These are phyloP conservation scores for Cucurbita moschata DNA, from an alignment of 306 rosid species.

Conservation along the genomic window DNA sequence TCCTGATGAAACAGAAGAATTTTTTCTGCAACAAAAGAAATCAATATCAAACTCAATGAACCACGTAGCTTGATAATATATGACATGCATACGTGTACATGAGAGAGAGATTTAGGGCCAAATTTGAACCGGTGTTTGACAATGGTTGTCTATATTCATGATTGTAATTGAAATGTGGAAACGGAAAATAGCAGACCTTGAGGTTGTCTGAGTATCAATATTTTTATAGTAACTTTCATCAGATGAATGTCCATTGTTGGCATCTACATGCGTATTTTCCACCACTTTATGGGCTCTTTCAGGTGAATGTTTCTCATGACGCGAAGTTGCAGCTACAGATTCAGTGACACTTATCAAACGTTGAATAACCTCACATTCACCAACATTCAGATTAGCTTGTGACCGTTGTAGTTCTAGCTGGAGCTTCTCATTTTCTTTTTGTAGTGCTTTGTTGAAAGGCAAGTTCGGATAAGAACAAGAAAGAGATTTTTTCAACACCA, in stretches of 20 bases:
- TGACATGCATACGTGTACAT: neutral
- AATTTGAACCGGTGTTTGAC: neutral
- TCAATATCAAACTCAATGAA: neutral
- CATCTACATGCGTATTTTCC: slow-evolving; percentile 34
- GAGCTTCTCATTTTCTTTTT: slow-evolving; percentile 87
- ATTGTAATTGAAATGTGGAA: neutral
- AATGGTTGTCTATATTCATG: neutral
- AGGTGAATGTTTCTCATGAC: slow-evolving; percentile 39
- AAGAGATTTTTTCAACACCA: slow-evolving; percentile 76
- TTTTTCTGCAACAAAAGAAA: slow-evolving; percentile 24
- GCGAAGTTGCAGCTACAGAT: slow-evolving; percentile 41
- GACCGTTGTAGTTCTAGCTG: slow-evolving; percentile 79
- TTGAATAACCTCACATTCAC: slow-evolving; percentile 89
- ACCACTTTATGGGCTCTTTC: slow-evolving; percentile 46
- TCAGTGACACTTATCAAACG: slow-evolving; percentile 79
- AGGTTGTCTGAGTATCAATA: slow-evolving; percentile 23
- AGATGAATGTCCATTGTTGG: slow-evolving; percentile 30
- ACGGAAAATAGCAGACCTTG: slow-evolving; percentile 34
- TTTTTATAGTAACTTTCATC: slow-evolving; percentile 37
- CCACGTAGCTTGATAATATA: neutral
- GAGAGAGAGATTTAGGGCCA: neutral
- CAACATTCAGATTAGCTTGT: slow-evolving; percentile 62
- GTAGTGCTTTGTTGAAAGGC: slow-evolving; percentile 64
- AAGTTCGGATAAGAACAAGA: slow-evolving; percentile 87
- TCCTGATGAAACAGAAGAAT: slow-evolving; percentile 45